Conservation (phyloP, 805 yeast species). For the Yarrowia divulgata region DNA sequence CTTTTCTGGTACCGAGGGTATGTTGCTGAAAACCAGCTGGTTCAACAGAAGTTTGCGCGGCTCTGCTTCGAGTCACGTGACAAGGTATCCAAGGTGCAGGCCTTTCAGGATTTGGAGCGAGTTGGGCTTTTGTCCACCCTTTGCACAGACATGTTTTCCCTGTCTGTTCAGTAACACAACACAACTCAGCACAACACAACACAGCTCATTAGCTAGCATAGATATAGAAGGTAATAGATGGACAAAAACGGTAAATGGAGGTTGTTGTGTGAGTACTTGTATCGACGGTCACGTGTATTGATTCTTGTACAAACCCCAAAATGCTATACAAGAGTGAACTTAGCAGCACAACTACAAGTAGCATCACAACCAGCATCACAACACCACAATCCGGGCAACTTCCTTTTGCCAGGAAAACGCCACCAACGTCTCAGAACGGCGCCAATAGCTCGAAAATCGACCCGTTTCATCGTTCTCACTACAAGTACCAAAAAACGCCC, state of each 20-base stretch:
- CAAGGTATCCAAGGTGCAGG: constrained; percentile 28
- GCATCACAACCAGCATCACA: neutral
- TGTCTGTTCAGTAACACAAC: neutral
- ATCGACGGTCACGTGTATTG: too few species aligned
- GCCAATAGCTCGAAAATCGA: neutral
- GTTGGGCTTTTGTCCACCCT: constrained; percentile 16
- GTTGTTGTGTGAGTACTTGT: too few species aligned
- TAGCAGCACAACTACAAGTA: too few species aligned
- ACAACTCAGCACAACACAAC: neutral
- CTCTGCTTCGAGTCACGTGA: constrained; percentile 26
- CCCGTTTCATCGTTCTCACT: neutral
- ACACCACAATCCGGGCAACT: too few species aligned
- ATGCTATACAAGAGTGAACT: too few species aligned
- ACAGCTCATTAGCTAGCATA: constrained; percentile 16
- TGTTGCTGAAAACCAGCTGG: constrained; percentile 18
- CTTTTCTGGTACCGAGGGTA: constrained; percentile 32
- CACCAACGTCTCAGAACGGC: neutral
- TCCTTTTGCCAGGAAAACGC: too few species aligned
- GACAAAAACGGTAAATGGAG: too few species aligned
- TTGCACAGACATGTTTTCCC: constrained; percentile 25
- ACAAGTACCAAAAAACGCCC: neutral
- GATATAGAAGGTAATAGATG: neutral
- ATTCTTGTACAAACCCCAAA: too few species aligned
- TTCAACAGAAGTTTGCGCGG: constrained; percentile 27
- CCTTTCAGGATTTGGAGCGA: constrained; percentile 25